Evolutionary conservation across 345 rosid genomes (phyloP), one percentile per base, ranked within the genome.

Genomic region (Rhodamnia argentea): DNA sequence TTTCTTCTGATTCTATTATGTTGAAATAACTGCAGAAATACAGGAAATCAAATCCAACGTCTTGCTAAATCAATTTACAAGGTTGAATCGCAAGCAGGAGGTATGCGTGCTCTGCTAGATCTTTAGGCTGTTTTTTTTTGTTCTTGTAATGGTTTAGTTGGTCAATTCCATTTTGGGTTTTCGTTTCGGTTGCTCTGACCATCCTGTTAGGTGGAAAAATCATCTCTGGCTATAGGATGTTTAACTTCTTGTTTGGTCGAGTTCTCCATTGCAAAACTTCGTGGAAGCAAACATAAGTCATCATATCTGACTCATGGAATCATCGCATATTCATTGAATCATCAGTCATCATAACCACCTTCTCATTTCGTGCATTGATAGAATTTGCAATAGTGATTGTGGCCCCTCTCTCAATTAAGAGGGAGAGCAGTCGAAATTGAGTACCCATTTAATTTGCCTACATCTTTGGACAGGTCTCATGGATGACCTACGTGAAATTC

Each of bases 401-500:
- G 8, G 32, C 23, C 44, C 75, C 42, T 64, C 76, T 64, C 76
- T 64, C 24, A 64, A 64, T 32, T 32, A 40, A 70, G 78, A 70
- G 47, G 47, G 13, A 70, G 78, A 22, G 78, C 44, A 16, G 44
- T 70, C 0, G 47, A 9, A 70, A 70, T 32, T 70, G 78, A 32
- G 44, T 70, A 12, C 57, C 24, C 24, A 55, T 32, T 32, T 70
- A 18, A 70, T 70, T 32, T 32, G 47, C 3, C 40, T 70, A 5
- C 78, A 5, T 70, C 24, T 70, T 70, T 70, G 78, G 78, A 37
- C 84, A 97, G 99, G 90, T 93, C 90, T 97, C 88, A 95, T 96
- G 99, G 98, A 96, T 24, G 96, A 92, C 84, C 94, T 97, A 74
- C 93, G 99, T 83, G 96, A 97, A 89, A 92, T 94, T 83, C 95